These are phyloP conservation scores for Pythium monospermum DNA, from an alignment of 352 stramenopile genomes.

Conservation along the genomic window DNA sequence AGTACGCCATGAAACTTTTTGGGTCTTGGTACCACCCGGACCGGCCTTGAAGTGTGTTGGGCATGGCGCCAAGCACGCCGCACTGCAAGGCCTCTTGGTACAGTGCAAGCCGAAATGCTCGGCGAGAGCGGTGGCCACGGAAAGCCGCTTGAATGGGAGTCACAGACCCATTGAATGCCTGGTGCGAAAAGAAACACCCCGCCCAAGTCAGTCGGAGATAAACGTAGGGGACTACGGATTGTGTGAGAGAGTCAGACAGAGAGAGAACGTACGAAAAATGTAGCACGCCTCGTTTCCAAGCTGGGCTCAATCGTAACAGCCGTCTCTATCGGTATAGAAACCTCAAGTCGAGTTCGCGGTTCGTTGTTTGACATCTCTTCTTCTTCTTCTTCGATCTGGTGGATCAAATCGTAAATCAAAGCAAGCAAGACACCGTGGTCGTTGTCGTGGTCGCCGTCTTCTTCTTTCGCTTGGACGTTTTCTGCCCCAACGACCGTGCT, in stretches of 20 bases:
- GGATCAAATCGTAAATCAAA: constrained; percentile 8
- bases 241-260: too few species aligned
- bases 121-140: constrained; percentile 42
- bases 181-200: constrained; percentile 1
- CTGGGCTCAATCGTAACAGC: constrained; percentile 4
- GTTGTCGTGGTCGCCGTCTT: neutral
- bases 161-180: constrained; percentile 16
- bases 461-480: too few species aligned
- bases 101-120: constrained; percentile 49
- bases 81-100: constrained; percentile 62
- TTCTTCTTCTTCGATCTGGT: constrained; percentile 9
- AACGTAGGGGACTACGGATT: too few species aligned
- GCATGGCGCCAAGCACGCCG: constrained; percentile 68
- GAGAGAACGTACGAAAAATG: constrained; percentile 10
- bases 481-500: too few species aligned
- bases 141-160: constrained; percentile 52
- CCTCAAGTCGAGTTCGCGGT: too few species aligned
- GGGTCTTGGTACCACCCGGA: constrained; percentile 77
- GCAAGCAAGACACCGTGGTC: constrained; percentile 2
- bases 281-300: neutral
- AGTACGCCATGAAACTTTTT: constrained; percentile 69
- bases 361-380: too few species aligned
- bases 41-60: constrained; percentile 50
- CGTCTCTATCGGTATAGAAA: too few species aligned
- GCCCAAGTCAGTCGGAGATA: neutral